These are phyloP conservation scores for Alternaria novae-zelandiae DNA, from an alignment of 2,329 filamentous ascomycete species.

Conservation along the genomic window DNA sequence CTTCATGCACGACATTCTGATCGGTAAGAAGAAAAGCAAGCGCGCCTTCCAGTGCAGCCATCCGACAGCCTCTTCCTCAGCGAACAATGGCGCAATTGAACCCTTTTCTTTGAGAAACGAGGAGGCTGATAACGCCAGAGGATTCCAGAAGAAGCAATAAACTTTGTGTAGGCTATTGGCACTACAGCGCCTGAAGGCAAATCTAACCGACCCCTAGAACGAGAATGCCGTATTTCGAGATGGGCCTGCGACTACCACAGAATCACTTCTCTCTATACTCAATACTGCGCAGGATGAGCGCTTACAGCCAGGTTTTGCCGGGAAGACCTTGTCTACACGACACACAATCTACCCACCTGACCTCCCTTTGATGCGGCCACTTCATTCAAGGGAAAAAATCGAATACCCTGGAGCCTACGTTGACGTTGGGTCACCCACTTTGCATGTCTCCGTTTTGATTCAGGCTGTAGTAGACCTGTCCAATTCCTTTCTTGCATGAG, in stretches of 20 bases:
- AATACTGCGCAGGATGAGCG: neutral
- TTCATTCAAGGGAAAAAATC: neutral
- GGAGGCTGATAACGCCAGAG: neutral
- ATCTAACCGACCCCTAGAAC: neutral
- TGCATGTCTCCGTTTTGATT: neutral
- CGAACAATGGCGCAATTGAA: neutral
- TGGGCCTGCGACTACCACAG: neutral
- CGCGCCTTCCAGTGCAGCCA: neutral
- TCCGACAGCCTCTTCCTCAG: neutral
- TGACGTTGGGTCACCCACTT: neutral
- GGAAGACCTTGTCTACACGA: neutral
- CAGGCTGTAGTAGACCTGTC: neutral
- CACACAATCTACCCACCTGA: neutral
- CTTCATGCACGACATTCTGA: conserved; percentile 5
- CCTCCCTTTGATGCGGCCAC: neutral
- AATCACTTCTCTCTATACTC: neutral
- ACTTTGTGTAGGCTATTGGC: neutral
- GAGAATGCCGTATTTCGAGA: neutral
- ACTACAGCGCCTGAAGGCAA: neutral
- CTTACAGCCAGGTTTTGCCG: neutral
- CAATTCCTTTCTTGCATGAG: neutral
- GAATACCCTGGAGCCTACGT: neutral
- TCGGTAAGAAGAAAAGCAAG: conserved; percentile 1
- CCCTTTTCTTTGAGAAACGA: neutral
- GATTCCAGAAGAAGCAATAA: neutral